Conservation (phyloP, 1,284 basidiomycete species). For the Ustilago sp. region DNA sequence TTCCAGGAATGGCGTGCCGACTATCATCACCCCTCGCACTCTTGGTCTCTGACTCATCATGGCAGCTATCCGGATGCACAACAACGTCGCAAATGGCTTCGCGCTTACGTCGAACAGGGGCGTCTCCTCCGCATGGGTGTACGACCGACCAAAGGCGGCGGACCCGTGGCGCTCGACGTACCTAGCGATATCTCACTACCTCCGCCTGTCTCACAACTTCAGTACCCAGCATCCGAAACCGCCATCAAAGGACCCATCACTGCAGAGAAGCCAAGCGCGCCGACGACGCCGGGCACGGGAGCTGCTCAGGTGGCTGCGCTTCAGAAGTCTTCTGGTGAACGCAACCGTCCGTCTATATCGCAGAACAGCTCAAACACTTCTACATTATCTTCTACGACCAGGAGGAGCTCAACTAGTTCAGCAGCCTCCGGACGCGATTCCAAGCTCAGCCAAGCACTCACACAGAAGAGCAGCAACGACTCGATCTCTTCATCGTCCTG, state of each 20-base stretch:
- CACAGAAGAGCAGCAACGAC: conserved; percentile 30
- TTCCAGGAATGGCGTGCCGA: conserved; percentile 68
- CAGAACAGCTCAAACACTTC: conserved; percentile 34
- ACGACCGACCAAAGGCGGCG: conserved; percentile 29
- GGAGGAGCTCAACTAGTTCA: conserved; percentile 11
- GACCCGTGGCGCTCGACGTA: conserved; percentile 24
- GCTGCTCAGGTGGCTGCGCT: conserved; percentile 45
- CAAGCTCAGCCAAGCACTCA: not conserved
- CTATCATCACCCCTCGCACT: conserved; percentile 57
- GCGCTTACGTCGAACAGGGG: conserved; percentile 67
- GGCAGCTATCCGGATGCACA: conserved; percentile 58
- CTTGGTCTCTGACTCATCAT: conserved; percentile 61
- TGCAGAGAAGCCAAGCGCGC: conserved; percentile 33
- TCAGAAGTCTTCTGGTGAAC: conserved; percentile 45
- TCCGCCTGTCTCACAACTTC: conserved; percentile 38
- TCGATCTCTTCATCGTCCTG: conserved; percentile 50
- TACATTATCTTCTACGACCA: not conserved
- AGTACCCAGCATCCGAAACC: conserved; percentile 19
- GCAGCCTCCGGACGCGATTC: conserved; percentile 4
- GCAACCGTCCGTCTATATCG: conserved; percentile 20
- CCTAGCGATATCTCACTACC: conserved; percentile 53
- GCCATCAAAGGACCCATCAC: conserved; percentile 43
- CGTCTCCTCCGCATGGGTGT: conserved; percentile 57
- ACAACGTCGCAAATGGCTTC: conserved; percentile 64
- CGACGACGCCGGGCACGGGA: conserved; percentile 38